Evolutionary conservation across 768 basidiomycete genomes (phyloP).

Genomic region (Tremella fuciformis): DNA sequence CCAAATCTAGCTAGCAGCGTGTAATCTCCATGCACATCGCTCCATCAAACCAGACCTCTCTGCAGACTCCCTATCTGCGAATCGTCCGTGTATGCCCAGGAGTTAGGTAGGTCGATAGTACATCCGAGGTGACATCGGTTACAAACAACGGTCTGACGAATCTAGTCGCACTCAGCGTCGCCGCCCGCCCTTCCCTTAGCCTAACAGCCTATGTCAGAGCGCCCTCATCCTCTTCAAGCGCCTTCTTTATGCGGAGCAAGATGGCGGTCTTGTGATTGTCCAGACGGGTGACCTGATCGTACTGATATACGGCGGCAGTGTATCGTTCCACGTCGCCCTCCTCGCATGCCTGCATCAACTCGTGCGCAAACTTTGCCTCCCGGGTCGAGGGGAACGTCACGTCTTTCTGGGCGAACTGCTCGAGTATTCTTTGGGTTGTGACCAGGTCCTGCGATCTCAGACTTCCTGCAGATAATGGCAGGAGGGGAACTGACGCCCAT

Average conservation of each 20-base stretch:
- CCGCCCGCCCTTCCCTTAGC: not conserved
- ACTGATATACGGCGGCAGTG: constrained; percentile 82
- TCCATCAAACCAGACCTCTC: no score
- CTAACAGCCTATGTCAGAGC: constrained; percentile 49
- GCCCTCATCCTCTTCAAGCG: constrained; percentile 62
- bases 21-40: no score
- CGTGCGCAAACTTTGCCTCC: constrained; percentile 82
- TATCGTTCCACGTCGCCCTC: constrained; percentile 69
- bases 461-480: not conserved
- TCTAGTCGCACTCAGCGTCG: no score
- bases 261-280: constrained; percentile 96
- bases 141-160: no score
- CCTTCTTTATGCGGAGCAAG: constrained; percentile 82
- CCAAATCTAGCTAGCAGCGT: no score
- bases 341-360: constrained; percentile 73
- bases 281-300: constrained; percentile 84
- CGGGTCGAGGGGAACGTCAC: constrained; percentile 79
- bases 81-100: no score
- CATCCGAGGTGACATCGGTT: no score
- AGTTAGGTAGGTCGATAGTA: no score
- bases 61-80: no score
- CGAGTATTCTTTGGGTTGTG: constrained; percentile 73
- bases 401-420: constrained; percentile 76
- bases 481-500: constrained; percentile 63
- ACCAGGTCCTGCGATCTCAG: constrained; percentile 67